phyloP scores from a whole-genome alignment of 2,329 filamentous ascomycete genomes.

The Fusarium metavorans region DNA sequence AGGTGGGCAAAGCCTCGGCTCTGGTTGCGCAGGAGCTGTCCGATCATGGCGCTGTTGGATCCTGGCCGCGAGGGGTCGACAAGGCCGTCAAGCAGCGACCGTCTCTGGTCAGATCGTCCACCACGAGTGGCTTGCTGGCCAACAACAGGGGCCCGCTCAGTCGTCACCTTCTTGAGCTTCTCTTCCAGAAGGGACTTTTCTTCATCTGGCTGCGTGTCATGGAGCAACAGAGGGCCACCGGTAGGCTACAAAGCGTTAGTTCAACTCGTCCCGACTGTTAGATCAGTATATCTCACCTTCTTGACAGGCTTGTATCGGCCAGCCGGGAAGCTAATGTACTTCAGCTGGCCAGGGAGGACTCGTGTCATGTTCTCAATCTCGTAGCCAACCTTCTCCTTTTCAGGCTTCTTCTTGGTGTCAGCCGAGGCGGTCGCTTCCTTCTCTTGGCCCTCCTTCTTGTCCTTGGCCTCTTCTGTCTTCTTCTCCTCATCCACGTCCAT shows the following conservation, averaged over 20 bases:
- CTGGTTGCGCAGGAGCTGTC: constrained; percentile 57
- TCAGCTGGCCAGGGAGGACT: constrained; percentile 91
- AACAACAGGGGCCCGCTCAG: constrained; percentile 71
- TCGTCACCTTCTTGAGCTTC: constrained; percentile 85
- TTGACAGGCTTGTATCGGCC: constrained; percentile 92
- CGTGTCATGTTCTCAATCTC: constrained; percentile 97
- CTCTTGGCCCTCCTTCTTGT: constrained; percentile 72
- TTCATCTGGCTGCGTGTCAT: constrained; percentile 84
- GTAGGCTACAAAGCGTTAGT: constrained; percentile 74
- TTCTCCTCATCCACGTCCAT: constrained; percentile 87
- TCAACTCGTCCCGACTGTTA: neutral
- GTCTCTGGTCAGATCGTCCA: constrained; percentile 48
- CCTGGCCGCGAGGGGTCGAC: constrained; percentile 49
- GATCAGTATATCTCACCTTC: constrained; percentile 69
- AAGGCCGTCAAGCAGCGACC: constrained; percentile 53
- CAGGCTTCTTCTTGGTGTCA: constrained; percentile 85
- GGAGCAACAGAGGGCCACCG: constrained; percentile 90
- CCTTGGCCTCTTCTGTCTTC: constrained; percentile 62
- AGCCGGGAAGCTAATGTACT: constrained; percentile 93
- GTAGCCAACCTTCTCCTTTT: constrained; percentile 97
- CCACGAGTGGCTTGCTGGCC: constrained; percentile 49
- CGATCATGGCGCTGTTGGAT: constrained; percentile 51
- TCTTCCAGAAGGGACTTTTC: constrained; percentile 87
- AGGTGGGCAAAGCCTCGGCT: constrained; percentile 50
- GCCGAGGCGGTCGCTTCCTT: constrained; percentile 66